A percentile compares a stretch with the other conserved stretches of the same genome.
Conservation (phyloP, 306 rosid species). For the Cicer arietinum region DNA sequence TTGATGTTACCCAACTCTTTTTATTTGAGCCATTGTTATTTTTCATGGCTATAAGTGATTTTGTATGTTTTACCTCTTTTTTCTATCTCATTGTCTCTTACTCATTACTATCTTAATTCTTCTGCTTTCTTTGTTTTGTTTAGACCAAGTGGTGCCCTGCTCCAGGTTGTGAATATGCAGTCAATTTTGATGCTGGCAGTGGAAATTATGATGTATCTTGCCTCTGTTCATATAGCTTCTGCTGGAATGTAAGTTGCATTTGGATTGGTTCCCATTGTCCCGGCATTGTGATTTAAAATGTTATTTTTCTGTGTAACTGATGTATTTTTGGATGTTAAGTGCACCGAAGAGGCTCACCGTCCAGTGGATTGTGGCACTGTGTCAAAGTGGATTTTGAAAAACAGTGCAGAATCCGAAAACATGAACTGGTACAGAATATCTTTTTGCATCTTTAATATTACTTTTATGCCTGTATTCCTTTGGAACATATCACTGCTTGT, state of each 20-base stretch:
- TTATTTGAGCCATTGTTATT: not conserved
- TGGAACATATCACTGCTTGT: conserved; percentile 12
- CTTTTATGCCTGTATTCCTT: conserved; percentile 20
- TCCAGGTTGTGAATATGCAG: conserved; percentile 79
- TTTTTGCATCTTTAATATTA: conserved; percentile 20
- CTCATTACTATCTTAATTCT: conserved; percentile 15
- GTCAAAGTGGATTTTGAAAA: conserved; percentile 73
- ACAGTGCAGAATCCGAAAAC: conserved; percentile 77
- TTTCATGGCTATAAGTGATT: conserved; percentile 16
- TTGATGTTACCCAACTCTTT: conserved; percentile 15
- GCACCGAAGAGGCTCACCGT: conserved; percentile 87
- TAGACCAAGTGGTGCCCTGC: conserved; percentile 96
- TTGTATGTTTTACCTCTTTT: conserved; percentile 16
- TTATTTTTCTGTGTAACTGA: conserved; percentile 30
- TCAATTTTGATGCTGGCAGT: conserved; percentile 63
- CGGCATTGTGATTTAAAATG: conserved; percentile 13
- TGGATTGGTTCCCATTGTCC: conserved; percentile 27
- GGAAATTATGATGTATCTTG: conserved; percentile 70
- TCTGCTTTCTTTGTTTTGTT: conserved; percentile 33
- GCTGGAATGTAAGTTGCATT: conserved; percentile 70
- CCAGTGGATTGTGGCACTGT: conserved; percentile 86
- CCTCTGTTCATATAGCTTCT: conserved; percentile 70
- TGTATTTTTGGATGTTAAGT: conserved; percentile 48
- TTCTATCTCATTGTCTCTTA: not conserved
- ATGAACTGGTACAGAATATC: conserved; percentile 62